Percentiles rank a stretch among this genome's conserved stretches.
These are phyloP conservation scores for Hortiboletus flavorubellus DNA, from an alignment of 768 basidiomycete genomes.

Conservation along the genomic window DNA sequence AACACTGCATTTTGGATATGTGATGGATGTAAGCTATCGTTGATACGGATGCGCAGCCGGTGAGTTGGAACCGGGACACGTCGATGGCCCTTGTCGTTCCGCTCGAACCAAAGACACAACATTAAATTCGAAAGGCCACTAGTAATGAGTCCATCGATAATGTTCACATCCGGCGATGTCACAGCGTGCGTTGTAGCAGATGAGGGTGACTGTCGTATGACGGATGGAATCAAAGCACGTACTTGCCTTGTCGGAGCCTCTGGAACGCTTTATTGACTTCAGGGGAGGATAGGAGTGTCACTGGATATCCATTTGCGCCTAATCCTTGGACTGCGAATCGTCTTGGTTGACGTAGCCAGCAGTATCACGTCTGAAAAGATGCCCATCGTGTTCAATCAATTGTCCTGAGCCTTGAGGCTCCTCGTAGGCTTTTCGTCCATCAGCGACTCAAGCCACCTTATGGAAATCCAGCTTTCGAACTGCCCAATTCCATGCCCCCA, in stretches of 20 bases:
- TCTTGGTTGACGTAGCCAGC: constrained; percentile 1
- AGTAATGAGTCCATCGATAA: constrained; percentile 77
- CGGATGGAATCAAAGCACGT: constrained; percentile 60
- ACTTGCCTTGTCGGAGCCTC: constrained; percentile 40
- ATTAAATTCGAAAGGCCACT: constrained; percentile 78
- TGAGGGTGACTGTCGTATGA: constrained; percentile 39
- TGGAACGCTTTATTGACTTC: constrained; percentile 18
- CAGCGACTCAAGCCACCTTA: constrained; percentile 54
- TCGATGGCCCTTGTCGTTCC: constrained; percentile 80
- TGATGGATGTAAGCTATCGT: constrained; percentile 81
- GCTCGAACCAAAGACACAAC: constrained; percentile 80
- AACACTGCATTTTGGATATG: constrained; percentile 77
- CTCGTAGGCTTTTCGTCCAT: constrained; percentile 42
- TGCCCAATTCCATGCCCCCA: constrained; percentile 52
- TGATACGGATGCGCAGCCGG: constrained; percentile 78
- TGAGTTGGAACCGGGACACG: constrained; percentile 78
- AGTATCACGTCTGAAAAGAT: constrained; percentile 8
- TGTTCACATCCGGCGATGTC: constrained; percentile 57
- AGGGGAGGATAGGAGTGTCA: constrained; percentile 29
- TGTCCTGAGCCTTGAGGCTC: constrained; percentile 20
- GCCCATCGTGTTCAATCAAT: constrained; percentile 26
- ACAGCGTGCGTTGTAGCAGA: constrained; percentile 42
- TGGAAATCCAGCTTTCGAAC: constrained; percentile 49
- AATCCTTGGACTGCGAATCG: constrained; percentile 4
- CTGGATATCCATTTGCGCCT: constrained; percentile 6